These are phyloP conservation scores for Pythium scleroteichum DNA, from an alignment of 352 stramenopile genomes.

Conservation along the genomic window DNA sequence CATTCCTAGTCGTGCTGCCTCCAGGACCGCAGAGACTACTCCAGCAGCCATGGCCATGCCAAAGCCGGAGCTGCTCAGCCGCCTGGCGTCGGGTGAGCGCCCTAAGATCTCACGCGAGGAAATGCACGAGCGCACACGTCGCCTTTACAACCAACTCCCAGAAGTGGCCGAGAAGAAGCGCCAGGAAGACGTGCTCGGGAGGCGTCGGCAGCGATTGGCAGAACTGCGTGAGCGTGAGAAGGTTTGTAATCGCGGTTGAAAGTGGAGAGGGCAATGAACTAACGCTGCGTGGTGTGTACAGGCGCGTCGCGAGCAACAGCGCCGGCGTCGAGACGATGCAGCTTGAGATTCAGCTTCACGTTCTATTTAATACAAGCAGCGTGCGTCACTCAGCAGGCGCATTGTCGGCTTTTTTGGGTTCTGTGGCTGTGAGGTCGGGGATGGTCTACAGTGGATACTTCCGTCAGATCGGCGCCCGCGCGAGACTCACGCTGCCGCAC, in stretches of 20 bases:
- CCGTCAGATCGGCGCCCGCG: not conserved
- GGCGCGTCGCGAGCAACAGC: slow-evolving; percentile 51
- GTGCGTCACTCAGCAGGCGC: not conserved
- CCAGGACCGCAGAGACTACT: too few relatives aligned
- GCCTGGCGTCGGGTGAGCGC: slow-evolving; percentile 50
- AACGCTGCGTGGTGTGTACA: slow-evolving; percentile 23
- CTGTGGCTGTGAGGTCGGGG: slow-evolving; percentile 28
- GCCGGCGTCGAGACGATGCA: slow-evolving; percentile 42
- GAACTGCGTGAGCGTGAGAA: slow-evolving; percentile 76
- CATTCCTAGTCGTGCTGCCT: not conserved
- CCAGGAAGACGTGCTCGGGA: slow-evolving; percentile 67
- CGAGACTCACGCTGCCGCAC: slow-evolving; percentile 9
- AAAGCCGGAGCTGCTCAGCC: slow-evolving; percentile 36
- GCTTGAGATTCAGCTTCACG: slow-evolving; percentile 3
- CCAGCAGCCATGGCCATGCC: slow-evolving; percentile 18
- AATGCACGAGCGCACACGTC: slow-evolving; percentile 66
- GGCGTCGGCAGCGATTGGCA: slow-evolving; percentile 61
- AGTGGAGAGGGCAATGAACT: not conserved
- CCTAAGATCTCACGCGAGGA: slow-evolving; percentile 59
- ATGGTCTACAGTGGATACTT: slow-evolving; percentile 42
- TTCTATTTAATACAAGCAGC: slow-evolving; percentile 21
- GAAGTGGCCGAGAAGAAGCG: slow-evolving; percentile 75
- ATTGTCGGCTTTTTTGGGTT: not conserved
- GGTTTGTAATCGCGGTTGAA: slow-evolving; percentile 28
- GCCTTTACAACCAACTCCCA: slow-evolving; percentile 67